phyloP scores from a whole-genome alignment of 2,329 filamentous ascomycete species.

The Sphaerulina vaccinii region DNA sequence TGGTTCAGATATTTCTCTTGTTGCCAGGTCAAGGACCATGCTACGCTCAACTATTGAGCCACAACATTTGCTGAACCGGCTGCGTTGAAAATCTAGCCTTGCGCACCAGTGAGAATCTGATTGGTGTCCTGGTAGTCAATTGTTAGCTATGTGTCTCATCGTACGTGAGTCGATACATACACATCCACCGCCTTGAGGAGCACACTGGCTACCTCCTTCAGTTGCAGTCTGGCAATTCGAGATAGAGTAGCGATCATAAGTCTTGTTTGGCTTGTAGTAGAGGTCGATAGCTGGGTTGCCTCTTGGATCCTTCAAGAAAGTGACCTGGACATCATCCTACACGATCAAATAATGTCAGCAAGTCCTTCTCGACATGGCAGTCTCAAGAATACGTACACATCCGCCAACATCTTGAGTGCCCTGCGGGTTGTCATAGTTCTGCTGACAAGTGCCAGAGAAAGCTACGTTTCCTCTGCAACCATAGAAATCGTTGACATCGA shows the following conservation, averaged over 20 bases:
- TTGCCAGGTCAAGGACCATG: too few species aligned
- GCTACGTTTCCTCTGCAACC: background rate
- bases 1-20: too few species aligned
- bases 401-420: background rate
- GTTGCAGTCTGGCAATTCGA: background rate
- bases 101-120: background rate
- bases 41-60: too few species aligned
- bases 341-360: too few species aligned
- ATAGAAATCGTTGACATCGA: background rate
- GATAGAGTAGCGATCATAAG: background rate
- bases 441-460: background rate
- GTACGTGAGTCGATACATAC: background rate
- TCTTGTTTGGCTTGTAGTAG: background rate
- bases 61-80: too few species aligned
- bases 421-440: background rate
- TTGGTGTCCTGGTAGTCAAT: background rate
- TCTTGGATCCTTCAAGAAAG: background rate
- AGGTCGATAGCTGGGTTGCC: background rate
- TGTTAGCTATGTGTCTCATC: background rate
- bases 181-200: background rate
- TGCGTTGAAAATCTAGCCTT: background rate
- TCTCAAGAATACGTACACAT: too few species aligned
- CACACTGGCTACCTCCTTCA: background rate
- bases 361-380: too few species aligned
- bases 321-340: background rate